Percentiles rank a stretch among this genome's conserved stretches.
Evolutionary conservation across 78 protist species (phyloP).

Genomic region (Dictyostelium intermedium): DNA sequence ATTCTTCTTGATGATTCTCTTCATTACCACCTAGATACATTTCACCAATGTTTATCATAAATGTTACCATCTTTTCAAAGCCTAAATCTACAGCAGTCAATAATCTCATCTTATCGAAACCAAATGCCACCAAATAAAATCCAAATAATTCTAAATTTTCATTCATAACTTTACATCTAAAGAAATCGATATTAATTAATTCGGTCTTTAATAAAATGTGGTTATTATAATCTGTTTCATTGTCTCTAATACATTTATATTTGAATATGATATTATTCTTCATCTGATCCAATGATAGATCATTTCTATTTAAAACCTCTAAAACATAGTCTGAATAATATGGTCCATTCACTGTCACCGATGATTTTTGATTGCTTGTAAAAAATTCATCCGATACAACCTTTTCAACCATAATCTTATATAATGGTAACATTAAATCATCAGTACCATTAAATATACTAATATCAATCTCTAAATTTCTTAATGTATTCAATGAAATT

Average conservation of each 20-base stretch:
- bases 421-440: neutral
- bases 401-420: neutral
- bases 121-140: neutral
- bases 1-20: neutral
- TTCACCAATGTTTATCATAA: neutral
- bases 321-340: neutral
- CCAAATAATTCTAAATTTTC: neutral
- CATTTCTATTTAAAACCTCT: neutral
- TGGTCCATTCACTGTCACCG: neutral
- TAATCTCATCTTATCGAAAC: neutral
- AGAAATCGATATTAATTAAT: neutral
- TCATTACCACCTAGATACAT: neutral
- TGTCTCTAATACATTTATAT: neutral
- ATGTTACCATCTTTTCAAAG: neutral
- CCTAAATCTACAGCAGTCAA: neutral
- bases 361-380: neutral
- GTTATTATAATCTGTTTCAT: neutral
- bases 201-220: neutral
- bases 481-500: neutral
- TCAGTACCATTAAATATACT: neutral
- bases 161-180: neutral
- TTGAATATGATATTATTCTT: neutral
- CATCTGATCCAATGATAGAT: neutral
- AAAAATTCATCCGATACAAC: neutral
- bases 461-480: neutral